Conservation (phyloP, 177 flowering plant genomes). For the Vitis hybrid region DNA sequence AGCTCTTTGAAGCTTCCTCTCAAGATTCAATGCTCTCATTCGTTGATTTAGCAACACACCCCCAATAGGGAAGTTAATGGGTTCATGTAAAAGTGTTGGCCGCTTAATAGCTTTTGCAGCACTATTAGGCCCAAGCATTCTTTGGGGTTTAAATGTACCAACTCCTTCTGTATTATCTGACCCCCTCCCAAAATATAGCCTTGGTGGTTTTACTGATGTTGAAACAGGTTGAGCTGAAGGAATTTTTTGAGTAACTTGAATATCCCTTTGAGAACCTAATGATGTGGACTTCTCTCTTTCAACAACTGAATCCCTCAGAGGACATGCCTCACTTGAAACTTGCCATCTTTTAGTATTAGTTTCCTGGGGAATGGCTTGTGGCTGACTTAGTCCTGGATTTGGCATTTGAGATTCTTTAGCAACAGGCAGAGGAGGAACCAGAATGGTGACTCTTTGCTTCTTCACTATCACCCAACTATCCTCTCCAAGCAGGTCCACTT, state of each 20-base stretch:
- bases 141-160: conserved; percentile 5
- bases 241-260: conserved; percentile 16
- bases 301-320: conserved; percentile 15
- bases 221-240: conserved; percentile 11
- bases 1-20: conserved; percentile 66
- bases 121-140: conserved; percentile 4
- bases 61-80: conserved; percentile 28
- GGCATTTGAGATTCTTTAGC: conserved; percentile 20
- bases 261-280: conserved; percentile 15
- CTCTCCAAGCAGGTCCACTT: conserved; percentile 31
- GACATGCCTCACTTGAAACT: conserved; percentile 13
- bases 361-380: conserved; percentile 14
- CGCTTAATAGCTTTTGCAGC: conserved; percentile 20
- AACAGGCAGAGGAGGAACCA: conserved; percentile 61
- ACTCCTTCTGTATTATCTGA: conserved; percentile 16
- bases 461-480: conserved; percentile 82
- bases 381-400: conserved; percentile 23
- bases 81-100: conserved; percentile 15
- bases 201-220: conserved; percentile 12
- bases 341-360: conserved; percentile 8
- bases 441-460: conserved; percentile 78
- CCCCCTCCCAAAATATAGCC: conserved; percentile 7
- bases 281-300: conserved; percentile 25
- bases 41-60: conserved; percentile 35
- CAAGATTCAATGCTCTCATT: conserved; percentile 58